Conservation (phyloP, 2,329 filamentous ascomycete species). For the Trichoderma lentiforme region DNA sequence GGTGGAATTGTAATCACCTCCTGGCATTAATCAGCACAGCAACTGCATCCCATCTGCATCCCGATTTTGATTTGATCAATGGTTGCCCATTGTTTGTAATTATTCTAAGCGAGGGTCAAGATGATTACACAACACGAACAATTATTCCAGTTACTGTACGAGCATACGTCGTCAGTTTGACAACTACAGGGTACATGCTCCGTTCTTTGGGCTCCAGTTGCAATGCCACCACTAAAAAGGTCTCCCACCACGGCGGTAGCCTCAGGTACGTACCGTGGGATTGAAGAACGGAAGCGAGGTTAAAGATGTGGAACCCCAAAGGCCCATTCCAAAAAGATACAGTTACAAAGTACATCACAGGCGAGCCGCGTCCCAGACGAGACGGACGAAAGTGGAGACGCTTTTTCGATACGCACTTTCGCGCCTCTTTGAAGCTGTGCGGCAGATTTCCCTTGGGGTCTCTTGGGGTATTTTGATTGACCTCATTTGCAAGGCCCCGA, state of each 20-base stretch:
- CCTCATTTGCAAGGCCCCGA: background rate
- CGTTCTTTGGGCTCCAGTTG: background rate
- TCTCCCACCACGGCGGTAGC: background rate
- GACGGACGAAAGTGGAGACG: constrained; percentile 2
- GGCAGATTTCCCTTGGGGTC: background rate
- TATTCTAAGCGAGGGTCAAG: background rate
- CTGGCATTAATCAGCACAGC: background rate
- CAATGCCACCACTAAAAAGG: background rate
- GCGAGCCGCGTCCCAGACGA: background rate
- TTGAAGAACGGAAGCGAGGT: background rate
- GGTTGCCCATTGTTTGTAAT: background rate
- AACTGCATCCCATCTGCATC: background rate
- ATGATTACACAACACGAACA: background rate
- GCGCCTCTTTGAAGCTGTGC: background rate
- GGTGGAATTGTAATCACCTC: background rate
- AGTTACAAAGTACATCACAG: background rate
- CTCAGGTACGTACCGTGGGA: background rate
- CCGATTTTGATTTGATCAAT: background rate
- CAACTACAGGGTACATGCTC: background rate
- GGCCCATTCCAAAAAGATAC: background rate
- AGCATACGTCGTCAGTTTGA: background rate
- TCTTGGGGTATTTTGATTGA: background rate
- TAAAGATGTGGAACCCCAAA: background rate
- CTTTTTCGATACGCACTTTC: constrained; percentile 1
- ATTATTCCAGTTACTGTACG: background rate